These are phyloP conservation scores for Pholiota microspora DNA, from an alignment of 768 basidiomycete genomes.

Conservation along the genomic window DNA sequence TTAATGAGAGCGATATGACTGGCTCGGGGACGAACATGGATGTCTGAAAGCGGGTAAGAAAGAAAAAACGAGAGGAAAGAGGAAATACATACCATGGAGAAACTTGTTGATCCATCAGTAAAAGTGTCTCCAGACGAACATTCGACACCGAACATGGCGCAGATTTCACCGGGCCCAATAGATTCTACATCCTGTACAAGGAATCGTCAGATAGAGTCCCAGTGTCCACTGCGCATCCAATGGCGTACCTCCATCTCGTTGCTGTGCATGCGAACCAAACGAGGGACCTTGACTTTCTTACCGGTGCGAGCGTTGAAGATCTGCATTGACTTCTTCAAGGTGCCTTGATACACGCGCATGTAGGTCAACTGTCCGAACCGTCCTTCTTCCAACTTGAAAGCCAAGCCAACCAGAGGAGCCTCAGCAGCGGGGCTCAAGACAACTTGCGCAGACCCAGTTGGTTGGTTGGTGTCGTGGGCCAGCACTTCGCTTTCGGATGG, in stretches of 20 bases:
- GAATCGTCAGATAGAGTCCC: neutral
- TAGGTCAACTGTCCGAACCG: constrained; percentile 97
- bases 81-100: constrained; percentile 76
- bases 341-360: constrained; percentile 97
- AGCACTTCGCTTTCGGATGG: constrained; percentile 76
- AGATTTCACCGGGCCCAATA: constrained; percentile 97
- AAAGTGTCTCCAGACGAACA: constrained; percentile 98
- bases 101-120: constrained; percentile 85
- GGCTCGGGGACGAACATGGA: constrained; percentile 99
- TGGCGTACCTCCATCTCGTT: constrained; percentile 93
- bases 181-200: constrained; percentile 76
- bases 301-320: constrained; percentile 94
- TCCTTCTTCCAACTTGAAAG: constrained; percentile 98
- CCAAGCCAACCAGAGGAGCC: constrained; percentile 88
- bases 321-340: constrained; percentile 76
- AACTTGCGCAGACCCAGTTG: constrained; percentile 64
- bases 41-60: constrained; percentile 51
- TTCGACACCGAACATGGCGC: constrained; percentile 98
- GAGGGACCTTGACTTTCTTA: constrained; percentile 95
- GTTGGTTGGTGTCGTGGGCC: constrained; percentile 80
- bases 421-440: constrained; percentile 79
- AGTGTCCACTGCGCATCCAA: no score
- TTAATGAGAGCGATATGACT: constrained; percentile 94
- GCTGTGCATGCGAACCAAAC: constrained; percentile 96
- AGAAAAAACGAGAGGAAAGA: neutral